Conservation (phyloP, 495 filamentous ascomycete species). For the Tetracladium marchalianum region DNA sequence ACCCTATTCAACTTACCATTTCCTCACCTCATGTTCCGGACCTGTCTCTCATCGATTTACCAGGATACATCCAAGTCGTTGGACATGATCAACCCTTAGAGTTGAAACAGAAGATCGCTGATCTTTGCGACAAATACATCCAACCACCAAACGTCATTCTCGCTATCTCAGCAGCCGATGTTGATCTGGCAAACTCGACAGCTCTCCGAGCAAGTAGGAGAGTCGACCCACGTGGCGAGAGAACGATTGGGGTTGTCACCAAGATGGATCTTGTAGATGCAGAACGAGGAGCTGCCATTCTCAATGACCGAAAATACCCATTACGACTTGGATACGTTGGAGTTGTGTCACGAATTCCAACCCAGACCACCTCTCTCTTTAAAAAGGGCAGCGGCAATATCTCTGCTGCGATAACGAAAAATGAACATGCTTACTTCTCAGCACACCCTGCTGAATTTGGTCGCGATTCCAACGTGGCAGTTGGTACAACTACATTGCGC, state of each 20-base stretch:
- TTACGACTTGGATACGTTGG: constrained; percentile 94
- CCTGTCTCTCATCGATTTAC: constrained; percentile 90
- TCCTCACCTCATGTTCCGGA: constrained; percentile 94
- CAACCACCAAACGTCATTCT: constrained; percentile 92
- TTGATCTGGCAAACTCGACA: constrained; percentile 93
- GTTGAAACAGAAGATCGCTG: constrained; percentile 89
- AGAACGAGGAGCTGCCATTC: constrained; percentile 61
- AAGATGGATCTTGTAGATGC: constrained; percentile 98
- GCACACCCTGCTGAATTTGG: constrained; percentile 75
- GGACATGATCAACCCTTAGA: constrained; percentile 83
- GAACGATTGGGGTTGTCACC: constrained; percentile 95
- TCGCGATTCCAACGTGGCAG: constrained; percentile 53
- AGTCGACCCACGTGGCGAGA: constrained; percentile 88
- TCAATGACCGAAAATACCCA: constrained; percentile 87
- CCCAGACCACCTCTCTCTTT: constrained; percentile 63
- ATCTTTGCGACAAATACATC: constrained; percentile 98
- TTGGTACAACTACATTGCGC: constrained; percentile 76
- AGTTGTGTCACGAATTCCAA: constrained; percentile 75
- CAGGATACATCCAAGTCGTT: constrained; percentile 93
- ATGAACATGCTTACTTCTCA: constrained; percentile 83
- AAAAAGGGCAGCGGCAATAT: constrained; percentile 78
- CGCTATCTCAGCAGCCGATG: constrained; percentile 94
- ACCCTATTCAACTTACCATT: constrained; percentile 91
- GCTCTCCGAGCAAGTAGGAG: constrained; percentile 81
- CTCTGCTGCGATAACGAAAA: constrained; percentile 68